These are phyloP conservation scores for Baorangia bicolor DNA, from an alignment of 768 basidiomycete genomes.

Conservation along the genomic window DNA sequence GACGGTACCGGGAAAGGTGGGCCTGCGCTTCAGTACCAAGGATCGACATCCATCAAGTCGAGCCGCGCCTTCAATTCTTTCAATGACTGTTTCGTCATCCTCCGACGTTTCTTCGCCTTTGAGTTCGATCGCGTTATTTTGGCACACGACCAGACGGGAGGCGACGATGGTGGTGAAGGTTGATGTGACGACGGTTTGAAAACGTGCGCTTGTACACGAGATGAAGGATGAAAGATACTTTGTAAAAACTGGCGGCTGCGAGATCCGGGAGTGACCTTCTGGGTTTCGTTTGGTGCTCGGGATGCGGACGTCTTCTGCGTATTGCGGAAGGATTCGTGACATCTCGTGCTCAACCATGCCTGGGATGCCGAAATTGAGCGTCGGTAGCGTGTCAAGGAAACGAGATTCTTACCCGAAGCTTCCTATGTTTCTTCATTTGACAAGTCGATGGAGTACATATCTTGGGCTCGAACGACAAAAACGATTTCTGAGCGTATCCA, in stretches of 20 bases:
- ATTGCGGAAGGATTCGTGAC: not conserved
- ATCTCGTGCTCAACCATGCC: slow-evolving; percentile 2
- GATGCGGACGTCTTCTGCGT: not conserved
- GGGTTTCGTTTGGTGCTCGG: not conserved
- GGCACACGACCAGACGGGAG: slow-evolving; percentile 18
- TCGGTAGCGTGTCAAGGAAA: not conserved
- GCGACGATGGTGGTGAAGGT: not conserved
- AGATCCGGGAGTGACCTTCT: not conserved
- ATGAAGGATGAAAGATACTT: not conserved
- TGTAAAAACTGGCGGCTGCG: not conserved
- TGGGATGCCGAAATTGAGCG: not conserved
- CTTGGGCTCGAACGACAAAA: not conserved
- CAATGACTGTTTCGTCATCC: slow-evolving; percentile 9
- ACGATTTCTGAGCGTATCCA: slow-evolving; percentile 1
- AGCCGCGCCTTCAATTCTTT: slow-evolving; percentile 11
- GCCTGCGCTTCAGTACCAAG: not conserved
- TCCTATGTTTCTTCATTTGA: slow-evolving; percentile 1
- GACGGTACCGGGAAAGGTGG: slow-evolving; percentile 1
- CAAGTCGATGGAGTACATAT: not conserved
- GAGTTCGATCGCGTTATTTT: slow-evolving; percentile 16
- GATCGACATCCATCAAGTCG: slow-evolving; percentile 11
- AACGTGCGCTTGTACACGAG: not conserved
- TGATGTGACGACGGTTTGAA: not conserved
- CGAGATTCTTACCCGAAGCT: slow-evolving; percentile 1
- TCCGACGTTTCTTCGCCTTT: slow-evolving; percentile 4